Conservation (phyloP, 208 protist genomes). For the Angomonas ambiguus region DNA sequence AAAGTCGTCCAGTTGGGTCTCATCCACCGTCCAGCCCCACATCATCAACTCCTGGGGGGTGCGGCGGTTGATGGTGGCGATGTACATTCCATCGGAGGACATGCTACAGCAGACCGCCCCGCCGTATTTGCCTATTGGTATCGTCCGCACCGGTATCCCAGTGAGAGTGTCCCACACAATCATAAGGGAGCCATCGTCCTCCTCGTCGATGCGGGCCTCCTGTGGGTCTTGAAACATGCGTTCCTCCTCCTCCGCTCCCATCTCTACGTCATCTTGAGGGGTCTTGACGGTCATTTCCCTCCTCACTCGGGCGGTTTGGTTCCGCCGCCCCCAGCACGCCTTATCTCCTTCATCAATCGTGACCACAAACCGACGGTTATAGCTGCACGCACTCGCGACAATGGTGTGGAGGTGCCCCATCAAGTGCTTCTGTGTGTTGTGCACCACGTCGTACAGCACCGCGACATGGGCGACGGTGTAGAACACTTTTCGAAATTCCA, state of each 20-base stretch:
- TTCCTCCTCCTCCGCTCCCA: constrained; percentile 34
- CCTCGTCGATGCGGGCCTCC: constrained; percentile 53
- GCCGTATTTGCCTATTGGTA: constrained; percentile 63
- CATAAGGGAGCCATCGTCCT: constrained; percentile 84
- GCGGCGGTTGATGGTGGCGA: constrained; percentile 83
- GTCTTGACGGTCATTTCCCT: background rate
- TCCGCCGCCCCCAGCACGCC: constrained; percentile 18
- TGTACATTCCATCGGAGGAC: constrained; percentile 81
- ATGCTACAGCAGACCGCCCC: constrained; percentile 89
- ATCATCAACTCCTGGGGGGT: constrained; percentile 88
- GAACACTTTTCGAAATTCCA: constrained; percentile 79
- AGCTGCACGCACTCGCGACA: constrained; percentile 64
- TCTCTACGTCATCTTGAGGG: constrained; percentile 19
- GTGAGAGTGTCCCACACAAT: constrained; percentile 93
- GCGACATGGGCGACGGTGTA: constrained; percentile 89
- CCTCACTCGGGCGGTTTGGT: constrained; percentile 13
- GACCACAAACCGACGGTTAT: constrained; percentile 89
- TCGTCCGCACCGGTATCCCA: constrained; percentile 76
- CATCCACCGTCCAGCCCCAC: constrained; percentile 84
- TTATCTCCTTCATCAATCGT: constrained; percentile 84
- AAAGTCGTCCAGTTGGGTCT: background rate
- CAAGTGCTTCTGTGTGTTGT: constrained; percentile 86
- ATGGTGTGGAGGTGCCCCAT: constrained; percentile 89
- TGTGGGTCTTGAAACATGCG: constrained; percentile 39
- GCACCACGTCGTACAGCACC: constrained; percentile 88